phyloP scores from a whole-genome alignment of 2,329 filamentous ascomycete species.

The Diaporthe sp. region DNA sequence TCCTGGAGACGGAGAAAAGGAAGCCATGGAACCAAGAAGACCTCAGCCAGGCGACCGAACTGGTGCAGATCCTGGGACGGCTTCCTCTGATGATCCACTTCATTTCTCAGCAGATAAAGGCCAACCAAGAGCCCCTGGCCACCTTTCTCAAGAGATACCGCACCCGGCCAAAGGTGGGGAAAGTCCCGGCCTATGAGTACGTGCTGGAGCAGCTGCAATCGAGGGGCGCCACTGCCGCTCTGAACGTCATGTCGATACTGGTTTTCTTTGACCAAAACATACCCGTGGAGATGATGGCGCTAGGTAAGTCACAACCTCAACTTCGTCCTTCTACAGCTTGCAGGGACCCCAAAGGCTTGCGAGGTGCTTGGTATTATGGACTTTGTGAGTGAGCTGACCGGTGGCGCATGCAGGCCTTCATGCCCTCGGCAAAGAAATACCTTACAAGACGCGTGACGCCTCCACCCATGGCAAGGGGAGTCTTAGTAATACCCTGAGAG shows the following conservation, averaged over 20 bases:
- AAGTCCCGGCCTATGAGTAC: constrained; percentile 60
- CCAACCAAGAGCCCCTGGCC: constrained; percentile 71
- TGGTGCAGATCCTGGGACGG: constrained; percentile 74
- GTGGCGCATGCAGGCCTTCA: constrained; percentile 53
- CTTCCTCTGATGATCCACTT: constrained; percentile 78
- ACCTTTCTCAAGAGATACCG: constrained; percentile 72
- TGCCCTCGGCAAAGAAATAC: constrained; percentile 57
- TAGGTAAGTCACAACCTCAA: constrained; percentile 58
- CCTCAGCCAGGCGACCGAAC: constrained; percentile 67
- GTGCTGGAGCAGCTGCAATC: constrained; percentile 64
- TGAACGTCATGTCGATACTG: constrained; percentile 75
- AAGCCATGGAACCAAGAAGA: constrained; percentile 68
- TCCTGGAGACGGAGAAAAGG: constrained; percentile 73
- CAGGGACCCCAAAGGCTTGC: background rate
- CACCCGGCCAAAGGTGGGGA: constrained; percentile 67
- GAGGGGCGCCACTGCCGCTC: constrained; percentile 63
- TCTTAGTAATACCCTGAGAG: constrained; percentile 63
- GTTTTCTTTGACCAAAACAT: constrained; percentile 76
- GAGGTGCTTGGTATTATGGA: background rate
- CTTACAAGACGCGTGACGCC: constrained; percentile 59
- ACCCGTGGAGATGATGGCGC: constrained; percentile 74
- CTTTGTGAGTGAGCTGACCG: background rate
- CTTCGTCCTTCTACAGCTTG: background rate
- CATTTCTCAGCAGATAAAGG: constrained; percentile 72
- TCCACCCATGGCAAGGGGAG: constrained; percentile 50